Base-by-base conservation (phyloP, 2,329 filamentous ascomycete genomes). In the Xylariaceae sp. region DNA sequence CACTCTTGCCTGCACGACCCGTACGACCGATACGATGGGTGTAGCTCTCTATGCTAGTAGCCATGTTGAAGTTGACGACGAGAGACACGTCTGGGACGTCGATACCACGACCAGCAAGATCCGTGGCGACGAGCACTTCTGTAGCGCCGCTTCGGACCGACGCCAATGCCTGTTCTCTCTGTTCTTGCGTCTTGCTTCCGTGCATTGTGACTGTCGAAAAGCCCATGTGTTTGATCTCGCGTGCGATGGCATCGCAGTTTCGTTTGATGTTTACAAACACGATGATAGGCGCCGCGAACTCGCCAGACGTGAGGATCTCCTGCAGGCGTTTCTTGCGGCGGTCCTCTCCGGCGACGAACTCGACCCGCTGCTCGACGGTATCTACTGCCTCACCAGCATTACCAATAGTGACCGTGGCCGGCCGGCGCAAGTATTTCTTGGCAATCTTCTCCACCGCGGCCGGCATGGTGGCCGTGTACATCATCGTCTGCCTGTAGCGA, bases 201-300 rank as follows among this genome's bases (percentile, higher is more conserved):
- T 98, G 92, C 21, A 98, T 69, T 0, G 90, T 96, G 54, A 94
- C 89, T 6, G 84, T 79, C 14, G 80, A 85, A 73, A 88, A 92
- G 53, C 92, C 92, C 81, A 92, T 92, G 36, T 85, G 77, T 59
- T 94, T 92, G 70, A 98, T 92, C 59, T 97, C 90, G 45, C 87
- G 78, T 3, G 90, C 90, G 33, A 98, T 84, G 43, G 88, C 86
- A 61, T 98, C 92, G 69, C 90, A 97, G 69, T 97, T 97, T 54
- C 89, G 85, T 68, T 97, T 97, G 79, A 97, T 96, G 65, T 98
- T 98, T 76, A 98, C 92, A 62, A 98, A 98, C 48, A 98, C 89
- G 54, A 98, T 98, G 62, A 98, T 94, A 12, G 92, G 92, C 7
- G 90, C 78, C 6, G 76, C 72, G 65, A 89, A 97, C 50, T 88